A percentile compares a stretch with the other conserved stretches of the same genome.
These are phyloP conservation scores for Pseudonitzschia pungens DNA, from an alignment of 108 stramenopile species.

Conservation along the genomic window DNA sequence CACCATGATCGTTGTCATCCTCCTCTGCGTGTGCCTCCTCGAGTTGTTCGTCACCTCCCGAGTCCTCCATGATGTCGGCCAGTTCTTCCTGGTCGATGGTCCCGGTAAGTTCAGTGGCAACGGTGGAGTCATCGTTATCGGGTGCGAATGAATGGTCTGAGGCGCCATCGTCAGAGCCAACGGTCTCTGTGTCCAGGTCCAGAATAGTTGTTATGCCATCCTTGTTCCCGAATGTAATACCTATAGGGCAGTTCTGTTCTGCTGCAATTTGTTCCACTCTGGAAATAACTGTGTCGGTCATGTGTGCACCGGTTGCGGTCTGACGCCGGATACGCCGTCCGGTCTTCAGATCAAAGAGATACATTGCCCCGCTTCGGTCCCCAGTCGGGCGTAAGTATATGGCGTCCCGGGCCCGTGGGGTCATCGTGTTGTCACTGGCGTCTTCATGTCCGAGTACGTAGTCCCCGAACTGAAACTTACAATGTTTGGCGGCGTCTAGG, in stretches of 20 bases:
- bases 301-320: background rate
- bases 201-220: background rate
- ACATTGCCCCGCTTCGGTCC: background rate
- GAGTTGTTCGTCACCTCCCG: background rate
- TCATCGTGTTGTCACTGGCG: background rate
- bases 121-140: background rate
- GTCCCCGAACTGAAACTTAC: background rate
- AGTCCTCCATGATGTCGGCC: background rate
- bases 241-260: background rate
- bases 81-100: background rate
- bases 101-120: background rate
- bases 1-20: too few species aligned
- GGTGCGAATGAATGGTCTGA: background rate
- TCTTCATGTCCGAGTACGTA: background rate
- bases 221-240: background rate
- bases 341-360: background rate
- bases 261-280: background rate
- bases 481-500: background rate
- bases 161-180: background rate
- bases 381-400: background rate
- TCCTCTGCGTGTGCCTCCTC: too few species aligned
- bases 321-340: background rate
- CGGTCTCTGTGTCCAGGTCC: background rate
- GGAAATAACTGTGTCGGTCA: background rate
- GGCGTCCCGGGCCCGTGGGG: background rate